Conservation (phyloP, 1,139 yeast species). For the Debaryomyces sp. region DNA sequence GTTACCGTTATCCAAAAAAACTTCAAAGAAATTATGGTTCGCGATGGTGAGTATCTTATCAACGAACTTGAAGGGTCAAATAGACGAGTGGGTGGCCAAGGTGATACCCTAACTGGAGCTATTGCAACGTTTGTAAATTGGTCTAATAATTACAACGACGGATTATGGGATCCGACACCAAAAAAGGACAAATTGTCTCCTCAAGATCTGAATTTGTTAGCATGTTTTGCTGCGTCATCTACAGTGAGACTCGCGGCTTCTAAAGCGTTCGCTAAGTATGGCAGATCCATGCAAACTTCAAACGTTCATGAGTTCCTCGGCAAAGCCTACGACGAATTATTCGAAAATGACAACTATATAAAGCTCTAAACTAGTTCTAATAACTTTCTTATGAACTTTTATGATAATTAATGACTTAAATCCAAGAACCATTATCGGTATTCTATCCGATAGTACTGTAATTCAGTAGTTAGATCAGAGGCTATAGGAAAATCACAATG, state of each 20-base stretch:
- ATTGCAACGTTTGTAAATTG: constrained; percentile 47
- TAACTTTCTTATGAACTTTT: neutral
- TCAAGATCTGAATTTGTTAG: constrained; percentile 53
- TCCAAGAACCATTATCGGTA: neutral
- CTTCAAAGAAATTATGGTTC: constrained; percentile 59
- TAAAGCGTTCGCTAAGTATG: constrained; percentile 64
- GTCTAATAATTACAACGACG: constrained; percentile 54
- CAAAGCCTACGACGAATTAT: constrained; percentile 58
- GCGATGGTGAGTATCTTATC: constrained; percentile 42
- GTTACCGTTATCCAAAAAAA: constrained; percentile 79
- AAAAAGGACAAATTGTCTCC: constrained; percentile 22
- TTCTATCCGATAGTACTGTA: too few relatives aligned
- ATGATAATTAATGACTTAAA: neutral
- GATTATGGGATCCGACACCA: constrained; percentile 53
- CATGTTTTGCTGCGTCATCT: constrained; percentile 74
- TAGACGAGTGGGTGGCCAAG: constrained; percentile 52
- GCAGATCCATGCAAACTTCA: constrained; percentile 84
- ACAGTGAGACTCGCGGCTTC: constrained; percentile 68
- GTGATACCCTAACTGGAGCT: constrained; percentile 50
- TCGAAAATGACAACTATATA: constrained; percentile 25
- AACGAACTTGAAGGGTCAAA: constrained; percentile 59
- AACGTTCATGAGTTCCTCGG: constrained; percentile 74
- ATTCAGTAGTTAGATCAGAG: neutral
- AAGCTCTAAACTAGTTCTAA: neutral
- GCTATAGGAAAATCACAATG: neutral